Base-by-base conservation (phyloP, 2,329 filamentous ascomycete genomes). In the Ophiostoma australiae region DNA sequence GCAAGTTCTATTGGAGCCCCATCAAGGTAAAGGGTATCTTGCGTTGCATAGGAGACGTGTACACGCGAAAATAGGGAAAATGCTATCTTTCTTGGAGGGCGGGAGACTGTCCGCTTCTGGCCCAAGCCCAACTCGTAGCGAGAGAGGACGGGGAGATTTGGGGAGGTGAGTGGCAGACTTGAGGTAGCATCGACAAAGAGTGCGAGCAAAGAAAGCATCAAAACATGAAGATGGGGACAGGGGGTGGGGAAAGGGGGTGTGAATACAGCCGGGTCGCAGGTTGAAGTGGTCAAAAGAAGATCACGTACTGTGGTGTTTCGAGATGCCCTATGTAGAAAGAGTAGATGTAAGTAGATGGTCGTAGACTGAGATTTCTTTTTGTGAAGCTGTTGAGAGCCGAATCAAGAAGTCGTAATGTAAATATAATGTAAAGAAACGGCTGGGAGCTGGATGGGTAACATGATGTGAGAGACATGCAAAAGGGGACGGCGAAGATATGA, bases 301-400 rank as follows among this genome's bases (percentile, higher is more conserved):
- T 79, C 79, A 82, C 80, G 76, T 81, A 82, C 81, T 76, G 74
- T 78, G 79, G 77, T 74, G 81, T 83, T 82, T 82, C 80, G 80
- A 78, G 76, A 77, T 58, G 17, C 20, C 20, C 44, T 48, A n/a
- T 39, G 44, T 48, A n/a, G 44, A 17, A 20, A 10, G 17, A 48
- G 15, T 48, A n/a, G 23, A 4, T 27, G 52, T 58, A 11, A 58
- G 52, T 58, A 58, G 44, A 48, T 48, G 13, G 44, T 3, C 44
- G 17, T 23, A 7, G 48, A 27, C 5, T 23, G 15, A 5, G 41
- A 20, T n/a, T n/a, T n/a, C n/a, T n/a, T 44, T 44, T 44, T 44
- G 15, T 44, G 41, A 44, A 44, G 41, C 15, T 17, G 41, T 44
- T 17, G 17, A 44, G 15, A 6, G 5, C 1, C 13, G 41, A 44